Base-by-base conservation (phyloP, 2,329 filamentous ascomycete species). In the Coccinonectria pachysandricola region DNA sequence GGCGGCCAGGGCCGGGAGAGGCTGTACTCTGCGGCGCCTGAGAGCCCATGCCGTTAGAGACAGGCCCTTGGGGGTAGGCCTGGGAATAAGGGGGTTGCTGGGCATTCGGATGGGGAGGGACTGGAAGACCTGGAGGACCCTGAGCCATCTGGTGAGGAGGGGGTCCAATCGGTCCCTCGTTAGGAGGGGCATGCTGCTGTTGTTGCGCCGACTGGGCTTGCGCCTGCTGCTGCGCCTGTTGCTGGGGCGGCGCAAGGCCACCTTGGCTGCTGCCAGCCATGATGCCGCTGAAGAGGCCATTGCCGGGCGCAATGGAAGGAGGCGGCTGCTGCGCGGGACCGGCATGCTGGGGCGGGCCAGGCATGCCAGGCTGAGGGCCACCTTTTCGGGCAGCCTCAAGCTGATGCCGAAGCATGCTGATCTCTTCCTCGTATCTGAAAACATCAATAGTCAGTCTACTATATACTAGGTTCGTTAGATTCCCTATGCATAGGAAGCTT, bases 281-380 rank as follows among this genome's bases (percentile, higher is more conserved):
- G 51, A 96, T 94, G 30, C 85, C 86, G 42, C 85, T 86, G 51
- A 98, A 96, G 20, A 96, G 69, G 49, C 92, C 91, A 53, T 81
- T 88, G 14, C 88, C 87, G 49, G 92, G 82, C 15, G 86, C 84
- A 42, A 96, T 82, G 25, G 84, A 87, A 18, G 91, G 88, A 35
- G 82, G 81, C n/a, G n/a, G n/a, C 36, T 85, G 81, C 57, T 91
- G 84, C 24, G 82, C 77, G 31, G 85, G 80, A 21, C 79, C 84
- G 32, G 73, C 73, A 39, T 91, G 83, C 48, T 80, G 79, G 34
- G 79, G 71, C 20, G 77, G 76, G 10, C 75, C 79, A 36, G 71
- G 70, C 48, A 85, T 75, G 35, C 59, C 60, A 31, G 65, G 59
- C 40, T 68, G 66, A 15, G 68, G 64, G 17, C 61, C 66, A 26